Conservation (phyloP, 106 monocot genomes). For the Phalaenopsis equestris region DNA sequence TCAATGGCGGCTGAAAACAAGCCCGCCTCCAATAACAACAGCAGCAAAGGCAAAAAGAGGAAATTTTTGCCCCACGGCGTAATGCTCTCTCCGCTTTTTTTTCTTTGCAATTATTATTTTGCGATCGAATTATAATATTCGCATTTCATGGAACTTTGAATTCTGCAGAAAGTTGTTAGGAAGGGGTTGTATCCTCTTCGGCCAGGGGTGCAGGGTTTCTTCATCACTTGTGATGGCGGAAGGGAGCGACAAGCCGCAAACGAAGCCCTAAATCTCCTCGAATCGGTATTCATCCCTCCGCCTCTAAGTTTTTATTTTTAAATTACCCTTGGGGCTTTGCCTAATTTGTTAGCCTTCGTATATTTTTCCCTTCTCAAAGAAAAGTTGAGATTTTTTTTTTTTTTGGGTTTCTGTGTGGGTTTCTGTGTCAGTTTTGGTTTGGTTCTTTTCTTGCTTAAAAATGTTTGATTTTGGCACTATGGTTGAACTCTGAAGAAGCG, state of each 20-base stretch:
- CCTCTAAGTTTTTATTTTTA: background rate
- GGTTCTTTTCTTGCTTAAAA: background rate
- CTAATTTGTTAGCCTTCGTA: background rate
- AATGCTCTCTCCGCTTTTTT: background rate
- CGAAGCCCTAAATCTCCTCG: conserved; percentile 77
- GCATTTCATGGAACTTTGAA: background rate
- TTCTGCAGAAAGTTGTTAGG: conserved; percentile 50
- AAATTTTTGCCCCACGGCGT: conserved; percentile 78
- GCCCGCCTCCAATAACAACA: conserved; percentile 1
- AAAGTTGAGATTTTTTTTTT: background rate
- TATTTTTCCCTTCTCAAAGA: background rate
- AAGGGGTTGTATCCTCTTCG: conserved; percentile 71
- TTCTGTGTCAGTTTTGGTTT: background rate
- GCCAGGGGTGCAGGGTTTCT: conserved; percentile 89
- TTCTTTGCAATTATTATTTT: background rate
- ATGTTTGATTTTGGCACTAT: background rate
- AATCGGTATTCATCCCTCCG: conserved; percentile 25
- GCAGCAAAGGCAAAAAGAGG: conserved; percentile 63
- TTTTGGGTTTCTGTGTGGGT: background rate
- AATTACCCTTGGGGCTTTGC: background rate
- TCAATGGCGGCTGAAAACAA: conserved; percentile 25
- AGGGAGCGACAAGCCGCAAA: conserved; percentile 77
- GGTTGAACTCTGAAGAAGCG: background rate
- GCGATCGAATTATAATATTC: background rate
- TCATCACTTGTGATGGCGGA: conserved; percentile 94